A percentile compares a stretch with the other conserved stretches of the same genome.
phyloP scores from a whole-genome alignment of 169 alveolate species.

The Eimeria praecox region DNA sequence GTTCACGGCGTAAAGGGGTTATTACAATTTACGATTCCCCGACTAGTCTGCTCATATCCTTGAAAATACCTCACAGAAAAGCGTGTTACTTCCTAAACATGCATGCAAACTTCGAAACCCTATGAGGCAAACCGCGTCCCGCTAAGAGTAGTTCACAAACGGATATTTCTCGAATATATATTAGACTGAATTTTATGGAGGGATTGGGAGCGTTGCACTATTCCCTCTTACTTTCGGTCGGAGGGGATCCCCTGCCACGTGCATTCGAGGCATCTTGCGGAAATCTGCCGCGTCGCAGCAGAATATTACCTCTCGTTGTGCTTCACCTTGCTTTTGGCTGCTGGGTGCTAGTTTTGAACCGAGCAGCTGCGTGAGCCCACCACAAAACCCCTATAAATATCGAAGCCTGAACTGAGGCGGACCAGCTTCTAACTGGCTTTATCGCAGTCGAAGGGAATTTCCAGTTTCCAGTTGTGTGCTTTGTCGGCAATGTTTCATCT shows the following conservation, averaged over 20 bases:
- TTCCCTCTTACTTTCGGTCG: neutral
- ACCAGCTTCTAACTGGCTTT: neutral
- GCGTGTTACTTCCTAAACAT: neutral
- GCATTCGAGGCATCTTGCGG: neutral
- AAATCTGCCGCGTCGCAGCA: neutral
- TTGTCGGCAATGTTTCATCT: neutral
- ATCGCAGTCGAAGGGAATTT: neutral
- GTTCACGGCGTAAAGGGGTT: neutral
- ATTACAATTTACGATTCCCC: neutral
- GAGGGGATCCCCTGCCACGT: neutral
- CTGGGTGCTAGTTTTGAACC: neutral
- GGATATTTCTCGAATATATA: neutral
- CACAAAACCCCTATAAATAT: neutral
- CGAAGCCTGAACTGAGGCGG: neutral
- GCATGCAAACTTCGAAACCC: neutral
- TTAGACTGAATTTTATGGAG: neutral
- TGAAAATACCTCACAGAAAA: neutral
- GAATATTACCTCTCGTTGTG: neutral
- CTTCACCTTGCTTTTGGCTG: neutral
- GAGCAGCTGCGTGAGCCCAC: neutral
- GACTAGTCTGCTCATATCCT: neutral
- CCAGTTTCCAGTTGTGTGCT: neutral
- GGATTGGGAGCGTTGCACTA: neutral
- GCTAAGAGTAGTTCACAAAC: neutral
- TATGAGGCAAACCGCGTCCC: neutral